Conservation (phyloP, 139 green algal genomes). For the Coccomyxa sp. region DNA sequence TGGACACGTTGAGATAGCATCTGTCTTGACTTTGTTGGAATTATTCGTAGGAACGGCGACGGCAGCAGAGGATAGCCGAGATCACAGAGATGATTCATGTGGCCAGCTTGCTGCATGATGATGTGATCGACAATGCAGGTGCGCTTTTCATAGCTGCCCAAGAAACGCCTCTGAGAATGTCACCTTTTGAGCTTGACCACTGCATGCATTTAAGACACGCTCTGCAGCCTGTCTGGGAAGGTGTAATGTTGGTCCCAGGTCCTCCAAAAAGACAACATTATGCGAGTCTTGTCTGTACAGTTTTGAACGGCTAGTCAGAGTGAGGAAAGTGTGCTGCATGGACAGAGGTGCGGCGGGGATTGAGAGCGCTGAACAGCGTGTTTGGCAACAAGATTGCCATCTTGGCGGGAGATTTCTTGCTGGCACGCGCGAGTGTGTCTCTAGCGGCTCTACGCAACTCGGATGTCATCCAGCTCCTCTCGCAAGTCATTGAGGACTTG, state of each 20-base stretch:
- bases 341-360: constrained; percentile 67
- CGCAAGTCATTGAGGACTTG: constrained; percentile 88
- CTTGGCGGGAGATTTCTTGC: constrained; percentile 95
- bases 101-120: constrained; percentile 91
- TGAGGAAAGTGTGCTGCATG: not conserved
- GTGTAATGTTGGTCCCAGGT: no score
- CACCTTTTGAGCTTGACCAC: no score
- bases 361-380: constrained; percentile 76
- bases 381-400: constrained; percentile 89
- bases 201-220: no score
- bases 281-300: no score
- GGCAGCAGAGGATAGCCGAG: constrained; percentile 57
- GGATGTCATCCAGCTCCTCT: constrained; percentile 86
- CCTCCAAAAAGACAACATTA: no score
- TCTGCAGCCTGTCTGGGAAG: no score
- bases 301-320: no score
- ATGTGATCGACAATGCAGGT: constrained; percentile 90
- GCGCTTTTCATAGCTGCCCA: no score
- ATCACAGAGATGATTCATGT: constrained; percentile 98
- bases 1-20: no score
- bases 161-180: no score
- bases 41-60: not conserved
- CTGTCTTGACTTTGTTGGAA: no score
- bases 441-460: constrained; percentile 85
- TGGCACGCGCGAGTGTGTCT: constrained; percentile 87